Base-by-base conservation (phyloP, 176 grass and related monocot species). In the Carex parvula region DNA sequence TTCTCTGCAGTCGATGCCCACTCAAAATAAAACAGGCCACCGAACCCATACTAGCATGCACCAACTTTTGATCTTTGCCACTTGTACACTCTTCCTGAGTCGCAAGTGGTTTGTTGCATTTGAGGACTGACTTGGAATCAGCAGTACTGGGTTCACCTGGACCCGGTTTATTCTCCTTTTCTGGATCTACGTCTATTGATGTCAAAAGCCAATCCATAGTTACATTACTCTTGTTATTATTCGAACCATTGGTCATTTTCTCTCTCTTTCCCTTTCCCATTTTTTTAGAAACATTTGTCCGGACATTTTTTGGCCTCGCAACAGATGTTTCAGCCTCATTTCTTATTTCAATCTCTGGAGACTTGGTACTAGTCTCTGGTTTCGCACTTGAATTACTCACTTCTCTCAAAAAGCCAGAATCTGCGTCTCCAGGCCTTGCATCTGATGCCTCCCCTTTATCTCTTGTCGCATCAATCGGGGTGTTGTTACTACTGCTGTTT, bases 21-120 rank as follows among this genome's bases (percentile, higher is more conserved):
- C 94, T 94, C 88, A 97, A 88, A 87, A 97, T 92, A 92, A 97
- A 97, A 52, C 83, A 90, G 11, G 77, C 42, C 67, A 80, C 83
- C 60, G 3, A 46, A 67, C 10, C 32, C 22, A 39, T 10, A 81
- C 84, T 68, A 70, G 80, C 6, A 24, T 56, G 22, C 41, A 65
- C 81, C 53, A 83, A 33, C 39, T 83, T 73, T 61, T 35, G 42
- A 79, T 20, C 29, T 61, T 70, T 72, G 39, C 65, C 87, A 89
- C 1, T 65, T 87, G 57, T 87, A 54, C 70, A 54, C 20, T 70
- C 17, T 80, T 71, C 58, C 44, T 58, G 60, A 60, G 73, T 82
- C 54, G 76, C n/a, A 67, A 87, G 46, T 9, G 9, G 8, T 59
- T 55, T 54, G 30, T 85, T 80, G 72, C 41, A 50, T 62, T 79